A percentile compares a stretch with the other conserved stretches of the same genome.
Evolutionary conservation across 495 filamentous ascomycete species (phyloP).

Genomic region (Lepidopterella palustris): DNA sequence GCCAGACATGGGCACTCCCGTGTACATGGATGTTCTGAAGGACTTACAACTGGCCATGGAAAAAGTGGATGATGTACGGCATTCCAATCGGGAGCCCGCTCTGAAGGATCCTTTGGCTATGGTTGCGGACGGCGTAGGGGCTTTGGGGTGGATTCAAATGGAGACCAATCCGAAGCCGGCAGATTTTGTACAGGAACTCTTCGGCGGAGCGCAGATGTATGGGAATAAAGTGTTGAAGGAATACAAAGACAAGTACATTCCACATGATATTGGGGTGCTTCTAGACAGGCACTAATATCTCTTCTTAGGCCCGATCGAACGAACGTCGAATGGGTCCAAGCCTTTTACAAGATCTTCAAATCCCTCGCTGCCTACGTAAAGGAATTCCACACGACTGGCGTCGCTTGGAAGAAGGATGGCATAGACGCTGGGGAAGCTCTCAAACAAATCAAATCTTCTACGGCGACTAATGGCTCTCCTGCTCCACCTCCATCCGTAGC

Average conservation of each 20-base stretch:
- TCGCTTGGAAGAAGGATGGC: conserved; percentile 84
- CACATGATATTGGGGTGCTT: neutral
- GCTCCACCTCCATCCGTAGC: conserved; percentile 53
- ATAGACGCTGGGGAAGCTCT: conserved; percentile 66
- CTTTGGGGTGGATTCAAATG: conserved; percentile 77
- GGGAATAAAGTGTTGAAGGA: conserved; percentile 86
- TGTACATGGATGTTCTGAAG: conserved; percentile 68
- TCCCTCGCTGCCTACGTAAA: conserved; percentile 73
- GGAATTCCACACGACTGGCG: conserved; percentile 66
- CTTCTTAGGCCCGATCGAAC: conserved; percentile 17
- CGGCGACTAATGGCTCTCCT: conserved; percentile 29
- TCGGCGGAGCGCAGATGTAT: conserved; percentile 77
- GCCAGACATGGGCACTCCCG: conserved; percentile 62
- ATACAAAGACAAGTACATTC: conserved; percentile 83
- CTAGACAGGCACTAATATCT: neutral
- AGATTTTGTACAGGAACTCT: conserved; percentile 70
- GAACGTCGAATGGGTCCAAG: conserved; percentile 69
- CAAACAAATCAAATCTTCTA: conserved; percentile 50
- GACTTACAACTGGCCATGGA: conserved; percentile 74
- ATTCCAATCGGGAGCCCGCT: conserved; percentile 64
- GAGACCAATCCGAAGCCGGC: conserved; percentile 68
- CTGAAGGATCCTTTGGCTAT: conserved; percentile 72
- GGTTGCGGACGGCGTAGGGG: conserved; percentile 81
- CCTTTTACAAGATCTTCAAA: conserved; percentile 82
- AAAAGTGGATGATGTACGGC: conserved; percentile 67